A percentile compares a stretch with the other conserved stretches of the same genome.
These are phyloP conservation scores for Penicillium brevicompactum DNA, from an alignment of 2,329 filamentous ascomycete genomes.

Conservation along the genomic window DNA sequence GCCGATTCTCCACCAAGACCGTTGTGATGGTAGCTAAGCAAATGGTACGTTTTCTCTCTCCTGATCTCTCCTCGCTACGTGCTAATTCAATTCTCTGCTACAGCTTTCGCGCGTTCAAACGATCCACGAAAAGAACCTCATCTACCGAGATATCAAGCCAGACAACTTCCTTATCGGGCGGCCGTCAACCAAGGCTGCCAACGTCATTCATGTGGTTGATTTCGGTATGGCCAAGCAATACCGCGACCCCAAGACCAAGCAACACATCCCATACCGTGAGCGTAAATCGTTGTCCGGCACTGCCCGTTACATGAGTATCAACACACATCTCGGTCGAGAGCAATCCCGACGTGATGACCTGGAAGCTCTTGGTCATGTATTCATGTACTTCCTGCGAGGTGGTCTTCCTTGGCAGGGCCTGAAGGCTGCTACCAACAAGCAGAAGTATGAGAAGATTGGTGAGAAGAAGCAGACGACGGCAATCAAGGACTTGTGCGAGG, in stretches of 20 bases:
- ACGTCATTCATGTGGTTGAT: slow-evolving; percentile 97
- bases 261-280: slow-evolving; percentile 97
- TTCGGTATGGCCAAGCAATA: slow-evolving; percentile 99
- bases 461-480: slow-evolving; percentile 99
- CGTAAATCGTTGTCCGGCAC: slow-evolving; percentile 96
- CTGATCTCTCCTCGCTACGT: not conserved
- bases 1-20: slow-evolving; percentile 94
- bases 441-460: slow-evolving; percentile 99
- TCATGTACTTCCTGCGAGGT: slow-evolving; percentile 69
- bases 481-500: slow-evolving; percentile 95
- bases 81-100: not conserved
- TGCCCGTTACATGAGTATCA: slow-evolving; percentile 99
- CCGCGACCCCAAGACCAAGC: slow-evolving; percentile 96
- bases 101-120: slow-evolving; percentile 86
- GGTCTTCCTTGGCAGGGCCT: slow-evolving; percentile 69
- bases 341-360: slow-evolving; percentile 95
- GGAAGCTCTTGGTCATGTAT: slow-evolving; percentile 75
- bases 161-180: slow-evolving; percentile 98
- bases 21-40: slow-evolving; percentile 99
- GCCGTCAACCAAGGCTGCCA: slow-evolving; percentile 88
- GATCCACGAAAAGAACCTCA: slow-evolving; percentile 98
- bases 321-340: slow-evolving; percentile 94
- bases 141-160: slow-evolving; percentile 98
- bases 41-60: slow-evolving; percentile 65
- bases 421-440: slow-evolving; percentile 76